Evolutionary conservation across 306 rosid species (phyloP).

Genomic region (Trifolium fragiferum): DNA sequence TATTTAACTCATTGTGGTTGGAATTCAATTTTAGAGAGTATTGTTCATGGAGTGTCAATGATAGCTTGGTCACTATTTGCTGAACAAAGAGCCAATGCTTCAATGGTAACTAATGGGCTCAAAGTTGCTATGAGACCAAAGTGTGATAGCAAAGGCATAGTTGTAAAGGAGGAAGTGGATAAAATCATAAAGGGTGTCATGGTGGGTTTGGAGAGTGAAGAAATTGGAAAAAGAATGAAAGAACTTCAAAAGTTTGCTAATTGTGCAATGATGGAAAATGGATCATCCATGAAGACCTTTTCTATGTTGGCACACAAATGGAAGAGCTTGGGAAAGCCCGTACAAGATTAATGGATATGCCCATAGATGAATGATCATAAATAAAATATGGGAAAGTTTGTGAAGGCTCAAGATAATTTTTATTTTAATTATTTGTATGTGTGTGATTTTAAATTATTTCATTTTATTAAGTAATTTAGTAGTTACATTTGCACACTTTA

Average conservation of each 20-base stretch:
- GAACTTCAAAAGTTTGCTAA: slow-evolving; percentile 39
- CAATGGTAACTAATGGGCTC: slow-evolving; percentile 32
- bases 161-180: slow-evolving; percentile 46
- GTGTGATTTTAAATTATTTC: too few species aligned
- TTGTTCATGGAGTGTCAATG: too few species aligned
- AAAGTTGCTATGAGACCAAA: slow-evolving; percentile 47
- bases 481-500: too few species aligned
- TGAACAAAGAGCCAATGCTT: too few species aligned
- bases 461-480: too few species aligned
- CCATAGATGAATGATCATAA: neutral
- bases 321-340: slow-evolving; percentile 23
- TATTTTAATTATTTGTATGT: too few species aligned
- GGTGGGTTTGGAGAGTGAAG: slow-evolving; percentile 50
- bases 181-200: slow-evolving; percentile 33
- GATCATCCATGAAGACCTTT: slow-evolving; percentile 49
- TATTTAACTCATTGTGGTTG: slow-evolving; percentile 38
- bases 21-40: too few species aligned
- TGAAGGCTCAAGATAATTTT: too few species aligned
- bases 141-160: slow-evolving; percentile 25
- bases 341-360: neutral
- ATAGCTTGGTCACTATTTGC: too few species aligned
- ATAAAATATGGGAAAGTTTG: too few species aligned
- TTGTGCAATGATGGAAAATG: slow-evolving; percentile 43
- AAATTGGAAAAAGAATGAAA: slow-evolving; percentile 30
- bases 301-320: slow-evolving; percentile 44